Evolutionary conservation across 2,329 filamentous ascomycete species (phyloP), one percentile per base, ranked within the genome.

Genomic region (Arthrocladium fulminans): DNA sequence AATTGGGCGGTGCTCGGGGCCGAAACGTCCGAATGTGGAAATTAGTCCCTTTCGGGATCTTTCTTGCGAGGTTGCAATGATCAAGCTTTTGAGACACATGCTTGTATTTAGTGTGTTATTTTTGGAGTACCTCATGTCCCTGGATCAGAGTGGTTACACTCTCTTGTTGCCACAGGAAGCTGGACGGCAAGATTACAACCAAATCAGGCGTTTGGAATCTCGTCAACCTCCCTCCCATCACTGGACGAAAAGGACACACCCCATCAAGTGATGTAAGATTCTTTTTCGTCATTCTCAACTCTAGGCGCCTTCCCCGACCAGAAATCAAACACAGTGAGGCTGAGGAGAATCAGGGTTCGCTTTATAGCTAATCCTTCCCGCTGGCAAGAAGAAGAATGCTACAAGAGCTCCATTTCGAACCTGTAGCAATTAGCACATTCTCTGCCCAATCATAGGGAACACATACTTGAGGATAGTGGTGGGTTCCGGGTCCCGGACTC

Each of bases 391-490:
- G 59, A 77, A 77, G 37, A 79, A 59, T 4, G 74, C 73, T 13
- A 78, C 68, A 8, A 77, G 56, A 1, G 69, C 68, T 1, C 74
- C 75, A 3, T 67, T 67, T 10, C 30, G 42, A 13, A 50, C 48
- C 48, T 46, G 34, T 19, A 2, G 7, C 10, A 20, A 19, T 38
- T 29, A 43, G 25, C 30, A 47, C 17, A 13, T 3, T 20, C 10
- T 19, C 9, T n/a, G 7, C 24, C 13, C 3, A 13, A 8, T 13
- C 19, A 23, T 4, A 10, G 12, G 19, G 24, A 8, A 7, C 10
- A 9, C 74, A 62, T 12, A 73, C 73, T 44, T 76, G 63, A 2
- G 76, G 75, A 58, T 76, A 78, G 60, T 79, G 75, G 60, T 79
- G 75, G 23, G 75, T 77, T 0, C 75, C 76, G 0, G 75, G 69